Conservation (phyloP, 306 rosid genomes). For the Rosa multiflora region DNA sequence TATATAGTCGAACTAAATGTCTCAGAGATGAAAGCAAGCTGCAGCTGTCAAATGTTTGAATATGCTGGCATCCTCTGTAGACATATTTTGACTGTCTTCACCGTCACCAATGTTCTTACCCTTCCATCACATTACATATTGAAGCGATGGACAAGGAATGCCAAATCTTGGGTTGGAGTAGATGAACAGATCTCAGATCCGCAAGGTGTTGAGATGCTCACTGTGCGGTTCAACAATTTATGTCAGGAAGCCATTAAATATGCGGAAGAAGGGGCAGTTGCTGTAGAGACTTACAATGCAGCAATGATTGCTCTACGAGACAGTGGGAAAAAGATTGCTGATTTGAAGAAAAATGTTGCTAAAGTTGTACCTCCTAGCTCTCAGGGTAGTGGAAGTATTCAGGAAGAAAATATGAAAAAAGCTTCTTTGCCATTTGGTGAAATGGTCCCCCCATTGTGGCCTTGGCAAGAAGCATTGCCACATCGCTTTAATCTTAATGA, state of each 20-base stretch:
- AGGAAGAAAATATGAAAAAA: conserved; percentile 54
- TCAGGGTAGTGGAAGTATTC: conserved; percentile 50
- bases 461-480: conserved; percentile 59
- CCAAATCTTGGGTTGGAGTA: conserved; percentile 38
- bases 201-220: conserved; percentile 50
- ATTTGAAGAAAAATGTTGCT: conserved; percentile 57
- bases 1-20: conserved; percentile 53
- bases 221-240: conserved; percentile 61
- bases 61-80: conserved; percentile 70
- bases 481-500: conserved; percentile 59
- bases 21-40: conserved; percentile 54
- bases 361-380: conserved; percentile 42
- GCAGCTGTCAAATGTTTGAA: conserved; percentile 90
- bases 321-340: conserved; percentile 45
- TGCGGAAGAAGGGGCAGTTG: conserved; percentile 75
- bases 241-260: conserved; percentile 66
- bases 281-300: conserved; percentile 62
- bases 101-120: conserved; percentile 81
- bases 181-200: conserved; percentile 49
- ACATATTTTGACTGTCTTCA: conserved; percentile 78
- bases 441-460: conserved; percentile 49
- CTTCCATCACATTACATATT: conserved; percentile 66
- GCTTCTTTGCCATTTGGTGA: conserved; percentile 38
- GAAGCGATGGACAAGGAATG: conserved; percentile 80
- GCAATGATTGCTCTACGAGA: conserved; percentile 58